phyloP scores from a whole-genome alignment of 129 eudicot species.

The Gnaphalium uliginosum region DNA sequence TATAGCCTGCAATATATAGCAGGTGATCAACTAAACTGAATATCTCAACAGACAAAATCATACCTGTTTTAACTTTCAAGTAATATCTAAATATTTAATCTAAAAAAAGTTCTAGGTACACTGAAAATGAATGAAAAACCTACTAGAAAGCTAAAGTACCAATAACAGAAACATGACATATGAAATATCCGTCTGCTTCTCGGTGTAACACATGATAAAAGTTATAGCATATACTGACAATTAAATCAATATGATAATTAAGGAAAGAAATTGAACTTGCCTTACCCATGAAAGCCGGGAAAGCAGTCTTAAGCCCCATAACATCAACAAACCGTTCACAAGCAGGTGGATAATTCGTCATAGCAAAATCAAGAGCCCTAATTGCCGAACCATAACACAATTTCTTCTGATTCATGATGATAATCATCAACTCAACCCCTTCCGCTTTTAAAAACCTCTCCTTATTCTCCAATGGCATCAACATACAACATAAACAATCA shows the following conservation, averaged over 20 bases:
- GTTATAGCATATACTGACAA: not conserved
- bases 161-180: not conserved
- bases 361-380: constrained; percentile 88
- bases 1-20: constrained; percentile 14
- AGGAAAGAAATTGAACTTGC: constrained; percentile 63
- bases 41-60: not conserved
- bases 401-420: constrained; percentile 97
- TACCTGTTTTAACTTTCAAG: not conserved
- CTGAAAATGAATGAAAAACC: not conserved
- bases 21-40: not conserved
- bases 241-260: not conserved
- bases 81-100: not conserved
- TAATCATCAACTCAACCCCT: constrained; percentile 97
- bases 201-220: not conserved
- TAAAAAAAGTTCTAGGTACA: not conserved
- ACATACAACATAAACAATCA: constrained; percentile 90
- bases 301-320: constrained; percentile 96
- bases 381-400: constrained; percentile 84
- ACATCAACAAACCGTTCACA: constrained; percentile 98
- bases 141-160: not conserved
- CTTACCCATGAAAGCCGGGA: constrained; percentile 99
- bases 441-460: constrained; percentile 95
- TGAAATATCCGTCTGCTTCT: not conserved
- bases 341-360: constrained; percentile 97
- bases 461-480: constrained; percentile 98